Conservation (phyloP, 1,284 basidiomycete genomes). For the Puccinia triticina region DNA sequence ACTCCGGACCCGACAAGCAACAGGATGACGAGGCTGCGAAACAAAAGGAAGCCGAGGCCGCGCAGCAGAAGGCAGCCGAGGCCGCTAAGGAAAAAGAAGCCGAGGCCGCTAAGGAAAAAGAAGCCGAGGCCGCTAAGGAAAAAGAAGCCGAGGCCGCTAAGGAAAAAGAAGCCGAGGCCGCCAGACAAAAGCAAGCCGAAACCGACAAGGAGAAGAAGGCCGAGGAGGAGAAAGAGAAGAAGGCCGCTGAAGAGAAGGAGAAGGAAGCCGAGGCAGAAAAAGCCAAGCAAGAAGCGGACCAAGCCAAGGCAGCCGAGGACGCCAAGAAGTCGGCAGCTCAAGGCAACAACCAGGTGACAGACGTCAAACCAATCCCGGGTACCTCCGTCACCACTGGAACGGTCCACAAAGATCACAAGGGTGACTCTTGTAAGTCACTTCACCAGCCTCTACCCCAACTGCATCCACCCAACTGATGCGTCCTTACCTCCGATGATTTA, state of each 20-base stretch:
- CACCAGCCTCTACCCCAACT: neutral
- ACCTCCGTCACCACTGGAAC: slow-evolving; percentile 18
- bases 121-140: neutral
- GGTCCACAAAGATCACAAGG: slow-evolving; percentile 16
- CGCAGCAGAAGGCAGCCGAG: neutral
- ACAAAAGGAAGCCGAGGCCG: neutral
- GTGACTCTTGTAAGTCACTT: neutral
- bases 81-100: neutral
- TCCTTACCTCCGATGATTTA: neutral
- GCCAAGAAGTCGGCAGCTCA: neutral
- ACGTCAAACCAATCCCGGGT: slow-evolving; percentile 9
- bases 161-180: neutral
- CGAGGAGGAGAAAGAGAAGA: neutral
- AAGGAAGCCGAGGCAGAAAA: neutral
- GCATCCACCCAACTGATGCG: neutral
- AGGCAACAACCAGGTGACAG: neutral
- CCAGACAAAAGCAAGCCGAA: neutral
- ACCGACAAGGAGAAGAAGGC: neutral
- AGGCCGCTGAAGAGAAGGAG: slow-evolving; percentile 8
- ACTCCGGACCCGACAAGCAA: neutral
- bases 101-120: neutral
- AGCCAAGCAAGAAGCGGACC: neutral
- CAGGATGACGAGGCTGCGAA: neutral
- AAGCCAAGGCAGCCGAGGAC: neutral
- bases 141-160: neutral